These are phyloP conservation scores for Zygoascus tannicola DNA, from an alignment of 805 yeast genomes.

Conservation along the genomic window DNA sequence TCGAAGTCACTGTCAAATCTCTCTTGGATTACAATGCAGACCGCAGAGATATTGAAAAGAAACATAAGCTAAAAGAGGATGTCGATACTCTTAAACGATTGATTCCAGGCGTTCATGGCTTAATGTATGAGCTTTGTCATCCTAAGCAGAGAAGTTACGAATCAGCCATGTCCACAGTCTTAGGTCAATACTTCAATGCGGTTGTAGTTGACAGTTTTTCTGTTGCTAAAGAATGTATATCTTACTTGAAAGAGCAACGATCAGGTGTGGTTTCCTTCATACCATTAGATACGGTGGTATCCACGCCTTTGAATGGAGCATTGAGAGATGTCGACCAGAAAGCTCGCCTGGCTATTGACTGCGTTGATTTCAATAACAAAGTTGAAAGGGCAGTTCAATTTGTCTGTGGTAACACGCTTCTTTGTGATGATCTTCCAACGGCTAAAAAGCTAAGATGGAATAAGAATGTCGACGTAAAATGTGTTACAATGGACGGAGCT, in stretches of 20 bases:
- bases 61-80: slow-evolving; percentile 62
- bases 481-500: slow-evolving; percentile 78
- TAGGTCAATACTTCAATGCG: slow-evolving; percentile 75
- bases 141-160: slow-evolving; percentile 68
- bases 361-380: slow-evolving; percentile 53
- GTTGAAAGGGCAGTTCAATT: slow-evolving; percentile 71
- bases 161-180: slow-evolving; percentile 59
- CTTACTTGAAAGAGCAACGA: slow-evolving; percentile 73
- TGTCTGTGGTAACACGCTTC: slow-evolving; percentile 68
- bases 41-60: slow-evolving; percentile 66
- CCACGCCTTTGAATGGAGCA: slow-evolving; percentile 43
- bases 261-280: slow-evolving; percentile 80
- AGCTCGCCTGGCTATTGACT: slow-evolving; percentile 64
- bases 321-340: slow-evolving; percentile 42
- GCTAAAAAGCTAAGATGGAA: slow-evolving; percentile 74
- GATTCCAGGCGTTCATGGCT: slow-evolving; percentile 80
- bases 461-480: slow-evolving; percentile 45
- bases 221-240: slow-evolving; percentile 68
- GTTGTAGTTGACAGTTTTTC: slow-evolving; percentile 67
- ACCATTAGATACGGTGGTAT: slow-evolving; percentile 71
- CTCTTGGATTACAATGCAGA: slow-evolving; percentile 68
- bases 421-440: slow-evolving; percentile 58
- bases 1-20: slow-evolving; percentile 49
- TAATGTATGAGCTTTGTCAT: slow-evolving; percentile 68
- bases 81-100: slow-evolving; percentile 57